Evolutionary conservation across 1,139 yeast species (phyloP).

Genomic region (Scheffersomyces titani): DNA sequence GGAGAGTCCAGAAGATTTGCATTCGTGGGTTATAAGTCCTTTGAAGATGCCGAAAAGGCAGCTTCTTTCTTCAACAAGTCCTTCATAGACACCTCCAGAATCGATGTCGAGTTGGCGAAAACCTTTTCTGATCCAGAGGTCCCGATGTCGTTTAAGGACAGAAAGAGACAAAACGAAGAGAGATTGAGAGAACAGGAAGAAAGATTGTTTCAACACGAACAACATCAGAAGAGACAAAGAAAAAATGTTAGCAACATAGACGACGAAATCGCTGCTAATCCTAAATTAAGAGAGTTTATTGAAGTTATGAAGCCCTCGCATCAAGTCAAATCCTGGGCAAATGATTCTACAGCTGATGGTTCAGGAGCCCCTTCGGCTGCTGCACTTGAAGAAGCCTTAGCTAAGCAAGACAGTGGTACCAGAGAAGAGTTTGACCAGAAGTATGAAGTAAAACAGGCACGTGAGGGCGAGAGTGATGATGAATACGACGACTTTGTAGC

Average conservation of each 20-base stretch:
- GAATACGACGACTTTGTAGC: constrained; percentile 58
- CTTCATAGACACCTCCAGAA: constrained; percentile 78
- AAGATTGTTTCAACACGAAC: constrained; percentile 47
- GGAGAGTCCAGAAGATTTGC: constrained; percentile 95
- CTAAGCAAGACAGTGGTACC: constrained; percentile 18
- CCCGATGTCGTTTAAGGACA: constrained; percentile 72
- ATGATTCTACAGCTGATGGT: constrained; percentile 61
- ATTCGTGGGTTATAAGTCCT: constrained; percentile 78
- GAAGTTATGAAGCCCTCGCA: constrained; percentile 80
- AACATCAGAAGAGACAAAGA: constrained; percentile 28
- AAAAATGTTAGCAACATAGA: constrained; percentile 42
- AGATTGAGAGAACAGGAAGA: constrained; percentile 58
- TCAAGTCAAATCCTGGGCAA: constrained; percentile 71
- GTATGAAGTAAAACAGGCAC: constrained; percentile 29
- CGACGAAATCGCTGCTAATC: constrained; percentile 61
- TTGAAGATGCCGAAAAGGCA: constrained; percentile 75
- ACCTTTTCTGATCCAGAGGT: constrained; percentile 80
- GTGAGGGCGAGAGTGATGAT: constrained; percentile 61
- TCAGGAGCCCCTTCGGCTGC: constrained; percentile 51
- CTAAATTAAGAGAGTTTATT: constrained; percentile 75
- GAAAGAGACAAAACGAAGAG: constrained; percentile 55
- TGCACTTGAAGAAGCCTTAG: constrained; percentile 43
- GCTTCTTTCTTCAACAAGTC: constrained; percentile 74
- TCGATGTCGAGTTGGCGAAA: constrained; percentile 81
- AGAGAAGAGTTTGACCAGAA: constrained; percentile 11